Base-by-base conservation (phyloP, 306 rosid genomes). In the Hylodesmum podocarpum region DNA sequence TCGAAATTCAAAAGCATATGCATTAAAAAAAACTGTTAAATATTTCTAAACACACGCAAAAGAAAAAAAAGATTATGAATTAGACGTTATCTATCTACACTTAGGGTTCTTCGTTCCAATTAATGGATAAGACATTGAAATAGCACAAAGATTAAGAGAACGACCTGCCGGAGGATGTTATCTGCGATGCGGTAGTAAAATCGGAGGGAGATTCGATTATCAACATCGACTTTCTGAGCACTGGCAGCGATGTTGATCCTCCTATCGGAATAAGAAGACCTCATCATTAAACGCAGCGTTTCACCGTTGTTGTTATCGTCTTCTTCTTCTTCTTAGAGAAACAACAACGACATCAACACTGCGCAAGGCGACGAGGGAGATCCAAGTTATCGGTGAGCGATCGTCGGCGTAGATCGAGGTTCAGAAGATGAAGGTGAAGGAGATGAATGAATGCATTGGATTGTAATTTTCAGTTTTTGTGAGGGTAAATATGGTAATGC, bases 111-210 rank as follows among this genome's bases (percentile, higher is more conserved):
- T 31, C 33, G 7, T 21, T 61, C 54, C 14, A 21, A 43, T 7
- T 66, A 15, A 61, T 7, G 7, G 21, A 44, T 3, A 16, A 51
- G 36, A 11, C 71, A 12, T 13, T 11, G 18, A 72, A 68, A 57
- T n/a, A 53, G 3, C 27, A 59, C 2, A 18, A 16, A 62, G 36
- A 22, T 1, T 53, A 59, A 22, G 46, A 22, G 51, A 65, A 46
- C 31, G 39, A 94, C 98, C 98, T 94, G 98, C 77, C 84, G 87
- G 86, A 91, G 91, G 64, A 94, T 76, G 78, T 88, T 94, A 73
- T 94, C 94, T 3, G 98, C 96, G 82, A 94, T 91, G 79, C 98
- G 90, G 24, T 72, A 77, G 80, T 94, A 94, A 63, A 86, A 89
- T 3, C 95, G 91, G 21, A 94, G 91, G 8, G 96, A 66, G 80